Base-by-base conservation (phyloP, 129 eudicot species). In the Lactuca saligna region DNA sequence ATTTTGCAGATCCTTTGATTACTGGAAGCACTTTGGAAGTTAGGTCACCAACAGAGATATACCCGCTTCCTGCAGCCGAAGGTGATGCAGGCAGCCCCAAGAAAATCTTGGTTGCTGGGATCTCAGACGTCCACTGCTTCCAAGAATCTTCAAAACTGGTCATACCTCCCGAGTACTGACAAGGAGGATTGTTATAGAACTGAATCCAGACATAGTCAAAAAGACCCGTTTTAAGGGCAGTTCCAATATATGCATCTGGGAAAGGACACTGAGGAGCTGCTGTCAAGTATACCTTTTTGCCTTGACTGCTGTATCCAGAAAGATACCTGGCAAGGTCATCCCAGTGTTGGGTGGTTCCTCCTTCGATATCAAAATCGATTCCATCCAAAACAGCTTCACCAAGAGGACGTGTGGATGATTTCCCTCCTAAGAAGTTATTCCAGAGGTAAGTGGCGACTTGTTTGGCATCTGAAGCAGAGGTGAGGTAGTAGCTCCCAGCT, bases 241-340 rank as follows among this genome's bases (percentile, higher is more conserved):
- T 59, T 12, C 80, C 75, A 2, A 80, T 54, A 44, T 60, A 60
- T 1, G 73, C 69, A 63, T 80, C 84, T 1, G 84, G 84, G 54
- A 61, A 74, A 2, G 84, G 84, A 59, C 84, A 80, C 53, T 80
- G 84, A 0, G 84, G 84, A 25, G 84, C 80, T 14, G 84, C 84
- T 1, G 73, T 60, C 39, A 80, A 56, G 67, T 75, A 54, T 39
- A 75, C 81, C 57, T 75, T 75, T 63, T 61, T 81, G 15, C 59
- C 70, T 32, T 20, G 3, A 8, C 25, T 61, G 48, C 75, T 70
- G 31, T 62, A 66, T 6, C 57, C 57, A 8, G 69, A 51, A 25
- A 81, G 78, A 35, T 65, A 64, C 59, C 67, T 75, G 7, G 81
- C 81, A 11, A 81, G 78, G 69, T 65, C 70, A 53, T 75, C 85